These are phyloP conservation scores for Penicillium daleae DNA, from an alignment of 495 filamentous ascomycete genomes.

Conservation along the genomic window DNA sequence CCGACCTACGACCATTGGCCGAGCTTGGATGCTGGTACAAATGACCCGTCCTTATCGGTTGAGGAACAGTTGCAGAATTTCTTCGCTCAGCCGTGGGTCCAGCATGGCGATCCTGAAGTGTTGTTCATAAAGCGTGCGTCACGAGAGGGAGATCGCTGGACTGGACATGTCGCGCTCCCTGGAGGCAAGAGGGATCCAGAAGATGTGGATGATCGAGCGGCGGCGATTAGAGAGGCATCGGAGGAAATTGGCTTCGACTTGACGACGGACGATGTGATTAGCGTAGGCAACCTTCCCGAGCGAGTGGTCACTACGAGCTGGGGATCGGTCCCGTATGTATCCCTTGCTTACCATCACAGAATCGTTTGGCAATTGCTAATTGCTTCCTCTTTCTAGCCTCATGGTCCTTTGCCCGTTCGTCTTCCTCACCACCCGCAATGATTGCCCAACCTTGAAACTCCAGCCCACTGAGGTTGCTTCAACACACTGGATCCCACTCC, in stretches of 20 bases:
- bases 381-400: conserved; percentile 47
- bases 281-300: conserved; percentile 72
- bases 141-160: conserved; percentile 75
- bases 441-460: conserved; percentile 61
- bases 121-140: conserved; percentile 79
- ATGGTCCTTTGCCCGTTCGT: conserved; percentile 82
- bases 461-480: conserved; percentile 77
- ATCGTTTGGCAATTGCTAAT: conserved; percentile 13
- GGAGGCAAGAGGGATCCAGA: conserved; percentile 73
- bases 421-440: conserved; percentile 63
- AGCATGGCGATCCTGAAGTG: conserved; percentile 73
- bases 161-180: conserved; percentile 73
- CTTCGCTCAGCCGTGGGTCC: conserved; percentile 72
- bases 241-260: conserved; percentile 77
- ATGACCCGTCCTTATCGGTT: conserved; percentile 36
- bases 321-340: conserved; percentile 67
- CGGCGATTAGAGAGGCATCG: conserved; percentile 68
- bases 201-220: conserved; percentile 65
- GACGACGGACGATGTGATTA: conserved; percentile 55
- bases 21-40: conserved; percentile 21
- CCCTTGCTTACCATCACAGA: background rate
- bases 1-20: conserved; percentile 64
- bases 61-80: conserved; percentile 58
- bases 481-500: conserved; percentile 76
- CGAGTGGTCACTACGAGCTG: conserved; percentile 72